Conservation (phyloP, 2,329 filamentous ascomycete species). For the Colletotrichum paranaense region DNA sequence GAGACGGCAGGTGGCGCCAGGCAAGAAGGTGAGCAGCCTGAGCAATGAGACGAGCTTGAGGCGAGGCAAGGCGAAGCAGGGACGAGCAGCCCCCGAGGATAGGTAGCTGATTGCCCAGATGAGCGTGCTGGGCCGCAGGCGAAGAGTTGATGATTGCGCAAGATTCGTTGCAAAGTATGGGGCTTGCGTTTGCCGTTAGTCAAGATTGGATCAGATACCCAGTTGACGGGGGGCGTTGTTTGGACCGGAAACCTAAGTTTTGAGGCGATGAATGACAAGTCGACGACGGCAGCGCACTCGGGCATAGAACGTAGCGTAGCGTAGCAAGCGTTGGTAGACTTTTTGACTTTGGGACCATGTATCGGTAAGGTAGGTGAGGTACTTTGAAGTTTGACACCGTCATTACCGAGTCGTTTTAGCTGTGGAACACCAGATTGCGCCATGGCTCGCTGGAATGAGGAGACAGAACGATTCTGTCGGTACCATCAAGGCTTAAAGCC, state of each 20-base stretch:
- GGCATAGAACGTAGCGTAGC: neutral
- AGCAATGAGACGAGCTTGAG: conserved; percentile 1
- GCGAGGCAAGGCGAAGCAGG: conserved; percentile 4
- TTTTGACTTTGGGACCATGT: neutral
- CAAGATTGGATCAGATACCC: conserved; percentile 31
- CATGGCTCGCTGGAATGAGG: conserved; percentile 29
- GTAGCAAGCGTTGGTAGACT: neutral
- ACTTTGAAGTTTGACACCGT: neutral
- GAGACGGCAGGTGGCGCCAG: conserved; percentile 22
- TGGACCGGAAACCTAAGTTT: conserved; percentile 16
- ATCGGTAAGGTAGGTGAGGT: neutral
- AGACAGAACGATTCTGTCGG: conserved; percentile 13
- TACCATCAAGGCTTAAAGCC: conserved; percentile 1
- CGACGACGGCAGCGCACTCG: neutral
- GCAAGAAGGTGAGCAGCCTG: conserved; percentile 14
- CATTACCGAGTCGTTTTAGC: neutral
- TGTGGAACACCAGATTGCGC: conserved; percentile 20
- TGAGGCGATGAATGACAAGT: neutral
- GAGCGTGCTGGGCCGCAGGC: conserved; percentile 16
- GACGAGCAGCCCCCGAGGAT: neutral
- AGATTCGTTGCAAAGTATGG: conserved; percentile 33
- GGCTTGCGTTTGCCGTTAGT: conserved; percentile 33
- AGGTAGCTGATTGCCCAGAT: neutral
- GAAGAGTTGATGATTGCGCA: conserved; percentile 12
- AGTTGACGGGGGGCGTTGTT: conserved; percentile 15